A percentile compares a stretch with the other conserved stretches of the same genome.
Evolutionary conservation across 116 monocot species (phyloP).

Genomic region (Posidonia oceanica): DNA sequence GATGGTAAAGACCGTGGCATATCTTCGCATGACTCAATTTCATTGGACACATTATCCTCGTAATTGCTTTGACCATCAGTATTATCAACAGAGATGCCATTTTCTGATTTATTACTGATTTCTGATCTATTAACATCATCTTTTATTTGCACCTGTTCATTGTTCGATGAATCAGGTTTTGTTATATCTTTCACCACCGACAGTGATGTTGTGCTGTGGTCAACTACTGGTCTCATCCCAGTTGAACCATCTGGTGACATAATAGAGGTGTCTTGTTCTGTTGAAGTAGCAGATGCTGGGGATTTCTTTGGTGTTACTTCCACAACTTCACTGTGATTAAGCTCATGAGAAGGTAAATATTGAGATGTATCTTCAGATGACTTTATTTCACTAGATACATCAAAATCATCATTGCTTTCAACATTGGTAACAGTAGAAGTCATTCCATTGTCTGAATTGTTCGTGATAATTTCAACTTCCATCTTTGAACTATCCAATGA

Average conservation of each 20-base stretch:
- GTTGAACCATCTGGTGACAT: not conserved
- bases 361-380: not conserved
- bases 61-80: constrained; percentile 7
- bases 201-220: not conserved
- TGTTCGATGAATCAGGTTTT: not conserved
- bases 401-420: not conserved
- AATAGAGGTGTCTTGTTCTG: not conserved
- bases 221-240: not conserved
- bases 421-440: not conserved
- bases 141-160: not conserved
- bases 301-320: not conserved
- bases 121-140: not conserved
- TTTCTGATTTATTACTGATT: not conserved
- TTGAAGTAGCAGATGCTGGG: not conserved
- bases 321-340: not conserved
- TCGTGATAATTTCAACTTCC: not conserved
- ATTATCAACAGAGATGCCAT: constrained; percentile 4
- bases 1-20: not conserved
- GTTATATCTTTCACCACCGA: not conserved
- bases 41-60: not conserved
- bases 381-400: not conserved
- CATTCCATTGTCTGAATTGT: not conserved
- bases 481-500: not conserved
- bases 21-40: not conserved
- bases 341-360: not conserved